Evolutionary conservation across 495 filamentous ascomycete species (phyloP).

Genomic region (Sabuloglossum arenarium): DNA sequence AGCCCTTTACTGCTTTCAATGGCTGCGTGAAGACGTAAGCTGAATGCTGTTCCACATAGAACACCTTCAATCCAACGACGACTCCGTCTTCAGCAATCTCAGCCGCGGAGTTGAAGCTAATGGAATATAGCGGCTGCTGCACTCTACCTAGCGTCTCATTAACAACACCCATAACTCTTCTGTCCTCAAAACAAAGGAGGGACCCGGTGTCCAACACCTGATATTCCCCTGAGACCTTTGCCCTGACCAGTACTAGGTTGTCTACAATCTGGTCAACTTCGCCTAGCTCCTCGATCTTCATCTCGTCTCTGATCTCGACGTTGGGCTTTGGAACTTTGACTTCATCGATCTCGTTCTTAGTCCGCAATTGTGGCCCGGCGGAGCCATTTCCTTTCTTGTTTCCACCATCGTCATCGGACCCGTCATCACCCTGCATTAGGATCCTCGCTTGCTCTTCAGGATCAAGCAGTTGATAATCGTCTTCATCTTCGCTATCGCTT

Average conservation of each 20-base stretch:
- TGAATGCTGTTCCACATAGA: slow-evolving; percentile 55
- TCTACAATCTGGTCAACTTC: slow-evolving; percentile 51
- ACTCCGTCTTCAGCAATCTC: slow-evolving; percentile 50
- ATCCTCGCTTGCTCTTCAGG: slow-evolving; percentile 61
- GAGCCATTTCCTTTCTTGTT: slow-evolving; percentile 25
- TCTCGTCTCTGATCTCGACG: slow-evolving; percentile 48
- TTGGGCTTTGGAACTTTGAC: slow-evolving; percentile 41
- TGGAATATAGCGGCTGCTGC: slow-evolving; percentile 59
- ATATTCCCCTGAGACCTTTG: slow-evolving; percentile 55
- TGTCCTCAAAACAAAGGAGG: slow-evolving; percentile 57
- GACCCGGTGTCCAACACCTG: slow-evolving; percentile 68
- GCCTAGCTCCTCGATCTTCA: slow-evolving; percentile 55
- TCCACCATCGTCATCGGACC: slow-evolving; percentile 50
- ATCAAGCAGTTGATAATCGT: slow-evolving; percentile 48
- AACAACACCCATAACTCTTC: slow-evolving; percentile 55
- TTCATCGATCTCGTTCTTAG: slow-evolving; percentile 14
- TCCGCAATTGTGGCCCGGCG: slow-evolving; percentile 29
- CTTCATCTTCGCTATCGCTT: slow-evolving; percentile 23
- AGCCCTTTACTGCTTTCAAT: slow-evolving; percentile 54
- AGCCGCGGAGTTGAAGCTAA: slow-evolving; percentile 41
- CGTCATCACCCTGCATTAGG: slow-evolving; percentile 52
- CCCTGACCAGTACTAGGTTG: slow-evolving; percentile 57
- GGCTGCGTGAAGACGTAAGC: slow-evolving; percentile 67
- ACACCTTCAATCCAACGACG: slow-evolving; percentile 40
- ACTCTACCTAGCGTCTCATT: slow-evolving; percentile 67